A percentile compares a stretch with the other conserved stretches of the same genome.
Conservation (phyloP, 2,329 filamentous ascomycete genomes). For the Monosporascus sp. region DNA sequence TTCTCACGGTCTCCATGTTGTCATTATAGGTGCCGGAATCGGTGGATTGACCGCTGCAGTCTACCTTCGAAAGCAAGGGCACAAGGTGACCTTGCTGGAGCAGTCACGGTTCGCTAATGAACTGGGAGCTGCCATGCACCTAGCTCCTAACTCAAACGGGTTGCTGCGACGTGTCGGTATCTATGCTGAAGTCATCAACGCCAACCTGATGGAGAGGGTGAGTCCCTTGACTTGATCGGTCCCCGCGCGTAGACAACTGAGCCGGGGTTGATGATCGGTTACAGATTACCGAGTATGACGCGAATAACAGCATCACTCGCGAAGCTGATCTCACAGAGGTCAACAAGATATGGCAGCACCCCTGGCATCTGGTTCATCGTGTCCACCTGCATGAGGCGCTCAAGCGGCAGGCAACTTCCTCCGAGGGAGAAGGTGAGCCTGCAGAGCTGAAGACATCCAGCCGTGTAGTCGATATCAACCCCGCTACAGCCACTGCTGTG, state of each 20-base stretch:
- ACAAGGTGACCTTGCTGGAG: slow-evolving; percentile 26
- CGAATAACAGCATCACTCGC: slow-evolving; percentile 14
- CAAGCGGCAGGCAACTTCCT: slow-evolving; percentile 37
- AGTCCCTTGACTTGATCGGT: too few relatives aligned
- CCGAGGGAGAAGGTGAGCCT: slow-evolving; percentile 29
- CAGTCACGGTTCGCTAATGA: slow-evolving; percentile 52
- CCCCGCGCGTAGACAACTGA: too few relatives aligned
- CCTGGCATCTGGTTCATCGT: slow-evolving; percentile 46
- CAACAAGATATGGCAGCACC: slow-evolving; percentile 44
- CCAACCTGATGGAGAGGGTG: too few relatives aligned
- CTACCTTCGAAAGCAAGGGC: too few relatives aligned
- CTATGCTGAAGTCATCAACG: too few relatives aligned
- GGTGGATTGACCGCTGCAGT: too few relatives aligned
- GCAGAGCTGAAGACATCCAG: slow-evolving; percentile 27
- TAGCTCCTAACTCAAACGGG: slow-evolving; percentile 57
- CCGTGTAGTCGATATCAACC: slow-evolving; percentile 10
- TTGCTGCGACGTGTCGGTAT: slow-evolving; percentile 39
- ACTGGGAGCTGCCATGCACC: slow-evolving; percentile 56
- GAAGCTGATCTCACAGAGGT: slow-evolving; percentile 29
- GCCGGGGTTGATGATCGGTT: too few relatives aligned
- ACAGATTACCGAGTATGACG: slow-evolving; percentile 5
- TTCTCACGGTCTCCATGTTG: too few relatives aligned
- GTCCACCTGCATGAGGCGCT: slow-evolving; percentile 47
- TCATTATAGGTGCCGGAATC: too few relatives aligned
- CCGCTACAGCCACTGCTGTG: slow-evolving; percentile 5